phyloP scores from a whole-genome alignment of 2,329 filamentous ascomycete species.

The Cladosporium colombiae region DNA sequence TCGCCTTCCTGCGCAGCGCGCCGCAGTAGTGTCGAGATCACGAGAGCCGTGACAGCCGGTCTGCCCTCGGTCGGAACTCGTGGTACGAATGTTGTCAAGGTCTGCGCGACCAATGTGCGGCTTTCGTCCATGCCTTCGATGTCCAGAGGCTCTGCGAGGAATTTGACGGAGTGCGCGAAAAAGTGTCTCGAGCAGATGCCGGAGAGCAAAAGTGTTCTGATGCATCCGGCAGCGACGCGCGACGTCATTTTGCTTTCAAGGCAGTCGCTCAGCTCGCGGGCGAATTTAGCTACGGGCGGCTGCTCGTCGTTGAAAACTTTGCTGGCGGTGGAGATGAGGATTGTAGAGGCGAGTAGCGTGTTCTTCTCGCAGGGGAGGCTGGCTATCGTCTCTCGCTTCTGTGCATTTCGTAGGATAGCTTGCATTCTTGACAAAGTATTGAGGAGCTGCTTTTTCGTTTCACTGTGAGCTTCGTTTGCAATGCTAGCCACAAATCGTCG shows the following conservation, averaged over 20 bases:
- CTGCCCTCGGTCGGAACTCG: constrained; percentile 44
- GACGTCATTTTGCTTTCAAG: constrained; percentile 78
- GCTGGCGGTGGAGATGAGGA: constrained; percentile 80
- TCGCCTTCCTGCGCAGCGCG: constrained; percentile 63
- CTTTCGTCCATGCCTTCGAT: constrained; percentile 79
- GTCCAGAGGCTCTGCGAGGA: constrained; percentile 63
- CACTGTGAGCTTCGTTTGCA: constrained; percentile 43
- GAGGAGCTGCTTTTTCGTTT: constrained; percentile 70
- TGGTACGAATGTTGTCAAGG: constrained; percentile 71
- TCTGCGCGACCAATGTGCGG: constrained; percentile 69
- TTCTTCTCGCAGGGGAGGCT: constrained; percentile 92
- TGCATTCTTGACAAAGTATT: constrained; percentile 82
- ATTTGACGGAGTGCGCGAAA: constrained; percentile 73
- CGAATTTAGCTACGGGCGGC: constrained; percentile 70
- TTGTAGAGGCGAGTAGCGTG: constrained; percentile 80
- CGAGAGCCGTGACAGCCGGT: constrained; percentile 66
- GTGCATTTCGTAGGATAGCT: constrained; percentile 73
- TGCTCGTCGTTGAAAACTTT: constrained; percentile 70
- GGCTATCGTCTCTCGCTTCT: constrained; percentile 73
- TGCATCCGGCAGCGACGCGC: constrained; percentile 87
- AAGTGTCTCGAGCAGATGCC: constrained; percentile 65
- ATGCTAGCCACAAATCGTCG: constrained; percentile 86
- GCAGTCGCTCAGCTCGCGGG: constrained; percentile 83
- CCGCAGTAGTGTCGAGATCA: constrained; percentile 75
- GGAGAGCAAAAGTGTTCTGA: constrained; percentile 79